Base-by-base conservation (phyloP, 805 yeast genomes). In the Saturnispora ahearnii region DNA sequence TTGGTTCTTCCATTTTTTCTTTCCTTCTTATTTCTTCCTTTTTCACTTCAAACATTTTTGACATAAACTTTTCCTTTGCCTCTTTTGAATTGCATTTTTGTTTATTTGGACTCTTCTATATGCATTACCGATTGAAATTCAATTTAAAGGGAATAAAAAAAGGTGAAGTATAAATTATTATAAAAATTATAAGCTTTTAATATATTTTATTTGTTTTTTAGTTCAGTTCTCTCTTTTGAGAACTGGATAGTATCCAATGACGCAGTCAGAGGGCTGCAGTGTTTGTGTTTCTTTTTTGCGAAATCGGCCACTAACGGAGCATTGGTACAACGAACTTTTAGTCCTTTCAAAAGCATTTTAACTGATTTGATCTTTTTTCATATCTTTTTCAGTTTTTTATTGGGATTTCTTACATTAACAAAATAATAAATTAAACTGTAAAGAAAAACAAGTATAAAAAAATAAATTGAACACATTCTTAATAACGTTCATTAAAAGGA, bases 191-290 rank as follows among this genome's bases (percentile, higher is more conserved):
- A 40, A 13, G 50, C 29, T 38, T 41, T 41, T 48, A 49, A 49
- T 44, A 44, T 38, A 46, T 21, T 45, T 41, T 18, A 44, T 45
- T 30, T 37, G 40, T 50, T 36, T 36, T 50, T 47, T 53, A 53
- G 53, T 53, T 53, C 53, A 46, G 49, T 52, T 43, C 50, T 41
- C 46, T 38, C 22, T 36, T 9, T 13, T n/a, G 42, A 38, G 42
- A 47, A 46, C 33, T 42, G 53, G 46, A 42, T 45, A 28, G 30
- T 30, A 51, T 55, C 78, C 80, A 74, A 70, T 73, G 79, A 68
- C 73, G 80, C 78, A 70, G 64, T 63, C 77, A 68, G 63, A 57
- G 78, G 77, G 62, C 65, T 72, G 79, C 80, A 75, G 80, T 72
- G 70, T 77, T 60, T 62, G 59, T 51, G 38, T 54, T 60, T 52